Evolutionary conservation across 805 yeast genomes (phyloP), one percentile per base, ranked within the genome.

Genomic region (Maudiozyma bulderi): DNA sequence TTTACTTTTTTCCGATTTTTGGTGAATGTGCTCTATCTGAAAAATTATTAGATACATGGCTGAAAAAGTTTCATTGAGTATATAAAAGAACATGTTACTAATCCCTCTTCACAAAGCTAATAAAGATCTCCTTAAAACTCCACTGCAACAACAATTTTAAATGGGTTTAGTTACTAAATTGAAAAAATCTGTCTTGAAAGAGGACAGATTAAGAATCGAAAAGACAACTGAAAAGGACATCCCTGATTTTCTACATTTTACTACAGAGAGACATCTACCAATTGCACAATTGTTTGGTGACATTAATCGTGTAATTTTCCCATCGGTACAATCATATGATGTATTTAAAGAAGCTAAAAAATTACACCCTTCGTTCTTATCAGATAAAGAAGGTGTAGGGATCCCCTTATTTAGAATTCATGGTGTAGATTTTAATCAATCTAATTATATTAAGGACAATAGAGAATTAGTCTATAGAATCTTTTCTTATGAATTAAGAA

Each of bases 261-360:
- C 44, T 30, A 46, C 46, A 30, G 47, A 52, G 26, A 46, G 52
- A 39, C 32, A 34, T 11, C 20, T 49, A 46, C 52, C 49, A 0
- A 32, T 49, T 26, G 49, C 43, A 5, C 34, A 40, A 29, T 15
- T 44, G 10, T 33, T 15, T 13, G 43, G 39, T 8, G n/a, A n/a
- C 1, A 40, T 29, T 8, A 54, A 54, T 6, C 48, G 40, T 35
- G 47, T 35, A 28, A 28, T 54, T 15, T 54, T 54, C 34, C 47
- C 56, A 15, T 49, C 54, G 26, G 46, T 43, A 42, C 50, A 53
- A 34, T 48, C 55, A 5, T 53, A 45, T 39, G 56, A 54, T 45
- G 40, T 32, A 13, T 54, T 51, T 38, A 54, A 51, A 42, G 43
- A 14, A 8, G 14, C 15, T 15, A 38, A 38, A 38, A 38, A 38